Evolutionary conservation across 768 basidiomycete genomes (phyloP), one percentile per base, ranked within the genome.

Genomic region (Mrakia blollopis): DNA sequence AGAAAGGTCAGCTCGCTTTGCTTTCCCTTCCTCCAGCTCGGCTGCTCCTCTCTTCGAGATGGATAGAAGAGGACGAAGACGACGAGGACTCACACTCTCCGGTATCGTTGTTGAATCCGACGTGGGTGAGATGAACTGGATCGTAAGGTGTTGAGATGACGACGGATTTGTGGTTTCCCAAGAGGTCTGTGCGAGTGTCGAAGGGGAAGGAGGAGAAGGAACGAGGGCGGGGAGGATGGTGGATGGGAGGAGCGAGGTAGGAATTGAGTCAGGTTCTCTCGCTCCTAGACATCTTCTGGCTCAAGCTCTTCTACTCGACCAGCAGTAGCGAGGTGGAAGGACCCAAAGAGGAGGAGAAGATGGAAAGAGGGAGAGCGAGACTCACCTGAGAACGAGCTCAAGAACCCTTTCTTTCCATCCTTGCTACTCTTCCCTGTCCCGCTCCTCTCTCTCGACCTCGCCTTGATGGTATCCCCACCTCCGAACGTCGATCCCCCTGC

Each of bases 121-220:
- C 97, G 83, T 99, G 97, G 3, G 97, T 98, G 81, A 99, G 91
- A 86, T 98, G 96, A 54, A 98, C 96, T 44, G 97, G 97, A 85
- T 99, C 97, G 83, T 96, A 98, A 0, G 97, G 97, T 0, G 94
- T 95, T 83, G 92, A 94, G 86, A 99, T 98, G 85, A 96, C 94
- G 30, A 84, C 67, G 47, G 77, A 54, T 73, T 78, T 78, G 73
- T 70, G 50, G 57, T 61, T 78, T 18, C 77, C 72, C 28, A 78
- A 73, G 11, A 78, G 72, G 16, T 78, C 77, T 78, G 73, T 61
- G n/a, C 23, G 50, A 28, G 37, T 2, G 37, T 3, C 3, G 9
- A 2, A 71, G 7, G 28, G 32, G n/a, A 23, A 25, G 57, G 35
- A 62, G 37, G 60, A 62, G 57, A 25, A n/a, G 57, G 35, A 37